Base-by-base conservation (phyloP, 2,329 filamentous ascomycete genomes). In the Neophaeococcomyces aloes region DNA sequence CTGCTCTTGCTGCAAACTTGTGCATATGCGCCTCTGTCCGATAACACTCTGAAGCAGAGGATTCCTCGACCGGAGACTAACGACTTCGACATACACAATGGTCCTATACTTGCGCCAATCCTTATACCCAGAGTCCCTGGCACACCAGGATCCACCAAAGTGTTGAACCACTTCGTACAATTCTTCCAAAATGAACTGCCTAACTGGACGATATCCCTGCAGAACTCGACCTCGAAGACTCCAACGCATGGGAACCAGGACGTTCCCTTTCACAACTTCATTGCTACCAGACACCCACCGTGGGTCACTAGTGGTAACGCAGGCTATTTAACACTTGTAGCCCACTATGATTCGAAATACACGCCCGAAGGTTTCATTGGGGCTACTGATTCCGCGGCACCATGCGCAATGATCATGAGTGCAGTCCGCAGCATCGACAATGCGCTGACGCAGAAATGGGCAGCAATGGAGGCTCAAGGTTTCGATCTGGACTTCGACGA, bases 361-460 rank as follows among this genome's bases (percentile, higher is more conserved):
- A 70, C 70, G 19, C 89, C 88, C 0, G 67, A 79, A 48, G 89
- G 87, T 1, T 98, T 98, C 61, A 83, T 98, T 46, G 91, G 91
- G 0, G 91, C 89, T 0, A 93, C 79, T 11, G 91, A 98, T 59
- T 94, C 86, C 56, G 91, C 91, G 1, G 91, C 85, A 14, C 88
- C 91, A 7, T 96, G 89, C 62, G 91, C 91, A 0, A 87, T 96
- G 73, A 71, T 98, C 46, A 75, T 98, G 76, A 85, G 94, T 60
- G 78, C 82, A 10, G 85, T 88, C 49, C 73, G 81, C 52, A 84
- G 78, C 50, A 76, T 98, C 35, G 88, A 96, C 57, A 72, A 68
- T 1, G 86, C 84, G 2, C 65, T 96, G 59, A 84, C 81, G 23
- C 74, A 73, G 59, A 94, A 89, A 65, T 96, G 91, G 85, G 73